These are phyloP conservation scores for Cyberlindnera samutprakarnensis DNA, from an alignment of 805 yeast genomes.

Conservation along the genomic window DNA sequence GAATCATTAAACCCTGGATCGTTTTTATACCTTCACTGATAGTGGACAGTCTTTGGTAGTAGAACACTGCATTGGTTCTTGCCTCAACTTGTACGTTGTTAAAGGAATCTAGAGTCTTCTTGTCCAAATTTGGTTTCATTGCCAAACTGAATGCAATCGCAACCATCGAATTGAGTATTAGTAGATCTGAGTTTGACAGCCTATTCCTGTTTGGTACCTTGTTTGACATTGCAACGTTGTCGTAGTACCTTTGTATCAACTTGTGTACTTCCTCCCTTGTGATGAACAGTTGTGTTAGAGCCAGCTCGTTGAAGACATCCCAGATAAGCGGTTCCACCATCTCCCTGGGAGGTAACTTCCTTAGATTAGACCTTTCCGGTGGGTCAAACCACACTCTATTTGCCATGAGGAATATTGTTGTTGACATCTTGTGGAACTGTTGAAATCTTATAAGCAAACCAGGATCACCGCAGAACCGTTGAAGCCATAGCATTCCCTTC, in stretches of 20 bases:
- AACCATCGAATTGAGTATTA: slow-evolving; percentile 25
- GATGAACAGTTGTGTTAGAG: slow-evolving; percentile 8
- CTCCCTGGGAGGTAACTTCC: slow-evolving; percentile 26
- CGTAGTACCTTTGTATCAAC: slow-evolving; percentile 16
- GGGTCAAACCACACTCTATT: slow-evolving; percentile 29
- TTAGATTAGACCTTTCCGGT: slow-evolving; percentile 19
- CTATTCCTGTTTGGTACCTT: slow-evolving; percentile 2
- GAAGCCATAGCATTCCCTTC: slow-evolving; percentile 35
- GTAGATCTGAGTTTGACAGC: slow-evolving; percentile 24
- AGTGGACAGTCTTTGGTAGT: slow-evolving; percentile 42
- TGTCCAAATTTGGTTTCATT: neutral
- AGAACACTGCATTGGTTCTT: slow-evolving; percentile 37
- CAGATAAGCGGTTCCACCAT: slow-evolving; percentile 13
- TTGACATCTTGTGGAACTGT: slow-evolving; percentile 15
- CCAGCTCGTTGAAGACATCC: slow-evolving; percentile 7
- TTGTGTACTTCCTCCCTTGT: slow-evolving; percentile 11
- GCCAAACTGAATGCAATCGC: slow-evolving; percentile 15
- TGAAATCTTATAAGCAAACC: slow-evolving; percentile 17
- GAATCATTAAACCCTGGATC: slow-evolving; percentile 43
- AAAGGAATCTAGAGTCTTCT: neutral
- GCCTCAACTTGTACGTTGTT: slow-evolving; percentile 22
- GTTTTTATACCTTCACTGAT: slow-evolving; percentile 45
- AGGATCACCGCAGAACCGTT: slow-evolving; percentile 14
- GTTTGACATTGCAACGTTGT: neutral
- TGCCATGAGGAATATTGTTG: slow-evolving; percentile 14